A percentile compares a stretch with the other conserved stretches of the same genome.
Conservation (phyloP, 805 yeast genomes). For the Clavispora vitiphila region DNA sequence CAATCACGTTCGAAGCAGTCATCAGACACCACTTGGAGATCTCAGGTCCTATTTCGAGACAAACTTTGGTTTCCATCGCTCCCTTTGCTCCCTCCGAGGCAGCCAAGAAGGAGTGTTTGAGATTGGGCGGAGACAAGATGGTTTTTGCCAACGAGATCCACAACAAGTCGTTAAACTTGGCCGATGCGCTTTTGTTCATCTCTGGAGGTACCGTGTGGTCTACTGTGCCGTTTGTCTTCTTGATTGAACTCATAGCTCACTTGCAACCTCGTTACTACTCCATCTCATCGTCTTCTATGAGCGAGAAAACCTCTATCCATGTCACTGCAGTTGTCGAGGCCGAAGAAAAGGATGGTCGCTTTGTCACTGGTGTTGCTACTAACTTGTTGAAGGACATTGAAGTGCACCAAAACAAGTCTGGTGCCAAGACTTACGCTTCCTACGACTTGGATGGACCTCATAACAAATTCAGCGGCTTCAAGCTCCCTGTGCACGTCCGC, state of each 20-base stretch:
- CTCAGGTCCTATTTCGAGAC: constrained; percentile 91
- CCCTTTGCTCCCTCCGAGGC: constrained; percentile 75
- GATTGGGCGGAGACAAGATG: constrained; percentile 63
- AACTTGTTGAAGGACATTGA: constrained; percentile 76
- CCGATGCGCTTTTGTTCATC: constrained; percentile 62
- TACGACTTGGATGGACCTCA: constrained; percentile 88
- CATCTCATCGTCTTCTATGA: constrained; percentile 81
- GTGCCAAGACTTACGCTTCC: constrained; percentile 41
- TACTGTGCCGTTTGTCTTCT: constrained; percentile 74
- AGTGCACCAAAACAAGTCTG: constrained; percentile 44
- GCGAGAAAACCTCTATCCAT: constrained; percentile 70
- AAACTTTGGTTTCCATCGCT: constrained; percentile 64
- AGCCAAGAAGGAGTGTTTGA: constrained; percentile 43
- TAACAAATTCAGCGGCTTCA: constrained; percentile 43
- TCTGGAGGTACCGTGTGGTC: constrained; percentile 70
- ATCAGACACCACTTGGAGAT: constrained; percentile 86
- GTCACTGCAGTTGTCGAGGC: constrained; percentile 92
- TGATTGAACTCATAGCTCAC: constrained; percentile 75
- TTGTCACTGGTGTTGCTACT: constrained; percentile 84
- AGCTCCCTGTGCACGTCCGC: constrained; percentile 87
- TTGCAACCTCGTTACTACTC: constrained; percentile 95
- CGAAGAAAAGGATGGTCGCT: constrained; percentile 25
- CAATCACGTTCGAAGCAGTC: constrained; percentile 85
- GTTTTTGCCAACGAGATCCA: constrained; percentile 64
- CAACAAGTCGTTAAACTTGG: constrained; percentile 58